Evolutionary conservation across 106 monocot genomes (phyloP).

Genomic region (Iris macrosiphon): DNA sequence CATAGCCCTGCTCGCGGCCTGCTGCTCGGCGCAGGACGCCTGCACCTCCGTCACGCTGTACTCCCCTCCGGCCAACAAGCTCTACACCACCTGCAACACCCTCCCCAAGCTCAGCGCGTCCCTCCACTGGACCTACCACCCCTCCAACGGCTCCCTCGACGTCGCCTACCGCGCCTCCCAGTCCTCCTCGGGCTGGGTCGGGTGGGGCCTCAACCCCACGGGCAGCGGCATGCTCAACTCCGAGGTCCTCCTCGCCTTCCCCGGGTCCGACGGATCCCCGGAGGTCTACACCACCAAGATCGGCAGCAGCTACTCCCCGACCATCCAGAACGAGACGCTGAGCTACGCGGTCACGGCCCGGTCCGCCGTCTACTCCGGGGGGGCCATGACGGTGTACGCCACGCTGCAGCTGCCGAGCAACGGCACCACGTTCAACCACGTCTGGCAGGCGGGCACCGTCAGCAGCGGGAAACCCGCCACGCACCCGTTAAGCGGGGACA

Average conservation of each 20-base stretch:
- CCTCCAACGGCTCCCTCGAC: conserved; percentile 37
- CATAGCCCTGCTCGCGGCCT: no score
- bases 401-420: conserved; percentile 26
- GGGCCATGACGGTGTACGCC: conserved; percentile 41
- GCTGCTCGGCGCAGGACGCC: conserved; percentile 22
- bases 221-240: conserved; percentile 43
- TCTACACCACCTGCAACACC: conserved; percentile 35
- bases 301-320: not conserved
- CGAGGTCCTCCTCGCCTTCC: conserved; percentile 60
- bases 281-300: conserved; percentile 27
- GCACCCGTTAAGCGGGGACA: not conserved
- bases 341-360: conserved; percentile 23
- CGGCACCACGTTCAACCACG: conserved; percentile 24
- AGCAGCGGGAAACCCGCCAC: not conserved
- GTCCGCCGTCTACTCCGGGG: conserved; percentile 22
- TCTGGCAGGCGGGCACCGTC: conserved; percentile 36
- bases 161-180: conserved; percentile 69
- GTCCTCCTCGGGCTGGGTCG: conserved; percentile 48
- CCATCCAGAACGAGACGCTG: conserved; percentile 15
- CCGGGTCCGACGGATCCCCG: conserved; percentile 2
- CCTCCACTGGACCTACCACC: conserved; percentile 75
- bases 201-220: conserved; percentile 70
- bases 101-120: conserved; percentile 34
- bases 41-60: conserved; percentile 22
- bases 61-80: conserved; percentile 17